A percentile compares a stretch with the other conserved stretches of the same genome.
phyloP scores from a whole-genome alignment of 2,329 filamentous ascomycete species.

The Leptosphaerulina australis region DNA sequence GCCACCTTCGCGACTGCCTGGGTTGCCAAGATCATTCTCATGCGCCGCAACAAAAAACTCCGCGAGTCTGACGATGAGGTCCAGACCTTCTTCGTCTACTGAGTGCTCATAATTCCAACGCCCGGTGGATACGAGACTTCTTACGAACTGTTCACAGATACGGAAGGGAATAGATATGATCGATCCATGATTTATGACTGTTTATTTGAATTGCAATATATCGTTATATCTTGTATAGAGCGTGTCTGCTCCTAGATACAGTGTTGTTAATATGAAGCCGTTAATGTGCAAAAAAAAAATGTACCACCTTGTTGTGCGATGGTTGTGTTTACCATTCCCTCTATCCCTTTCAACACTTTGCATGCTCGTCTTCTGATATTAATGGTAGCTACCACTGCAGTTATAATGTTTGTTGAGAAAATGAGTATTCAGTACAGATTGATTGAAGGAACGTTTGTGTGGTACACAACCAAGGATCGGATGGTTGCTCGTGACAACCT shows the following conservation, averaged over 20 bases:
- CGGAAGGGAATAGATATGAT: neutral
- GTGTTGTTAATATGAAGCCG: neutral
- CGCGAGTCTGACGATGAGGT: slow-evolving; percentile 33
- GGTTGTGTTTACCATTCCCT: neutral
- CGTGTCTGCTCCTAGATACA: neutral
- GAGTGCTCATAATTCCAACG: neutral
- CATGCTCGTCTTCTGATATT: neutral
- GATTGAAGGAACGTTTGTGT: no score
- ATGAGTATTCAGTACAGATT: no score
- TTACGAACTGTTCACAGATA: neutral
- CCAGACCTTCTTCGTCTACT: slow-evolving; percentile 43
- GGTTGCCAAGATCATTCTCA: slow-evolving; percentile 40
- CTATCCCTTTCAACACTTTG: neutral
- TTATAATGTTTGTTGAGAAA: neutral
- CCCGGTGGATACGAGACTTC: neutral
- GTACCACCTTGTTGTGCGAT: neutral
- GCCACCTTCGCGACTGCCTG: slow-evolving; percentile 40
- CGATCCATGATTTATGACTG: slow-evolving; percentile 6
- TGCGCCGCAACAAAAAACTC: slow-evolving; percentile 43
- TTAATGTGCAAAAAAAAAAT: neutral
- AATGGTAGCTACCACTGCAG: neutral
- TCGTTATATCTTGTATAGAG: neutral
- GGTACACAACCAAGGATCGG: no score
- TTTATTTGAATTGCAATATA: neutral
- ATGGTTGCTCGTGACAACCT: no score